These are phyloP conservation scores for Protomyces pachydermus DNA, from an alignment of 1,139 yeast species.

Conservation along the genomic window DNA sequence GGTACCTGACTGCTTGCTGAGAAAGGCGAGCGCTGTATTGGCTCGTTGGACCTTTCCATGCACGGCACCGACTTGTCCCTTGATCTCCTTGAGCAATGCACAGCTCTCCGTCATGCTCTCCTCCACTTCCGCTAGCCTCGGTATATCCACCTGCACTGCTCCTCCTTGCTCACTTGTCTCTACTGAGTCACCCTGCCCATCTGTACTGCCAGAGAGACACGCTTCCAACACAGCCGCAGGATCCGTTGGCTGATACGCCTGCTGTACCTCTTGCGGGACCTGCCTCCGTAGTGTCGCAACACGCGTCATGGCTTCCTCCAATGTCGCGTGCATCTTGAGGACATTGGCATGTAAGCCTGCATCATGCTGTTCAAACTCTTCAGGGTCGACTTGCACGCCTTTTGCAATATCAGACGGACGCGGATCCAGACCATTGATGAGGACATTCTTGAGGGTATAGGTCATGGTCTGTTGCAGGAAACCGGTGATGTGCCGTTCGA, in stretches of 20 bases:
- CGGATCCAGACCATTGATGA: slow-evolving; percentile 18
- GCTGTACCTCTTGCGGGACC: slow-evolving; percentile 2
- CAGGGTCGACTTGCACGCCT: slow-evolving; percentile 17
- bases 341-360: not conserved
- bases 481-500: slow-evolving; percentile 12
- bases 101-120: slow-evolving; percentile 1
- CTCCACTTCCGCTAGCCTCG: slow-evolving; percentile 7
- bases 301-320: slow-evolving; percentile 16
- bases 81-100: slow-evolving; percentile 8
- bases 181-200: not conserved
- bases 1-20: not conserved
- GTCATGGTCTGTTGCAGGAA: slow-evolving; percentile 15
- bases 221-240: not conserved
- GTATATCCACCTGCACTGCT: slow-evolving; percentile 2
- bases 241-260: not conserved
- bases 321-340: slow-evolving; percentile 1
- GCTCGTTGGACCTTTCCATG: slow-evolving; percentile 18
- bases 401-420: slow-evolving; percentile 21
- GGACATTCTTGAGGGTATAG: slow-evolving; percentile 1
- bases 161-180: not conserved
- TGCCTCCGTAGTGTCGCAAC: slow-evolving; percentile 9
- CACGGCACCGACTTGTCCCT: slow-evolving; percentile 7
- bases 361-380: slow-evolving; percentile 17
- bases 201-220: not conserved
- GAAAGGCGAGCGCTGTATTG: not conserved